A percentile compares a stretch with the other conserved stretches of the same genome.
These are phyloP conservation scores for Rhizophora apiculata DNA, from an alignment of 345 rosid species.

Conservation along the genomic window DNA sequence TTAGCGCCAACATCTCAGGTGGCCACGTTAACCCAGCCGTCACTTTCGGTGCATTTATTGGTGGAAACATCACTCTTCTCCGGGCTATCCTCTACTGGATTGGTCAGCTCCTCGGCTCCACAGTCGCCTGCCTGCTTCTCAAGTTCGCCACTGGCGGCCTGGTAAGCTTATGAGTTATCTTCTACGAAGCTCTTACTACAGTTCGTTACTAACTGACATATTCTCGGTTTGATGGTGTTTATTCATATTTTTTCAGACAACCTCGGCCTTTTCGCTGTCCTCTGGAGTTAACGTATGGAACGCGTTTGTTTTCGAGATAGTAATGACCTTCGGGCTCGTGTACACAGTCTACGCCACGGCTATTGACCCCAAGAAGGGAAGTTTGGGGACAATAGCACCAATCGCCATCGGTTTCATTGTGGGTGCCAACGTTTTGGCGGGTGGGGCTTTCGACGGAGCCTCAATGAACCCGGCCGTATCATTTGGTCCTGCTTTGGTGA, in stretches of 20 bases:
- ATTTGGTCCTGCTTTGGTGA: slow-evolving; percentile 11
- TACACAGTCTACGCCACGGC: slow-evolving; percentile 15
- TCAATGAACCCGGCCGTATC: slow-evolving; percentile 11
- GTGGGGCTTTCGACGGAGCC: slow-evolving; percentile 9
- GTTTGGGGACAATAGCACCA: background rate
- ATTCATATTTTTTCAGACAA: background rate
- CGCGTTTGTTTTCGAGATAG: slow-evolving; percentile 4
- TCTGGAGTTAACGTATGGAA: slow-evolving; percentile 1
- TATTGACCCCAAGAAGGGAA: slow-evolving; percentile 7
- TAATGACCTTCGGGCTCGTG: slow-evolving; percentile 13
- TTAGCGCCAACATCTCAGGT: slow-evolving; percentile 8
- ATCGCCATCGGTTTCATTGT: slow-evolving; percentile 7
- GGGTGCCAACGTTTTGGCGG: slow-evolving; percentile 13
- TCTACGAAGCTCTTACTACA: no score
- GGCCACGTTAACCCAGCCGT: slow-evolving; percentile 13
- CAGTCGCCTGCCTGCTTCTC: slow-evolving; percentile 6
- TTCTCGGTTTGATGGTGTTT: no score
- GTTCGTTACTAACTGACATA: no score
- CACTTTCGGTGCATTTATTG: slow-evolving; percentile 10
- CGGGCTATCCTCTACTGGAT: slow-evolving; percentile 5
- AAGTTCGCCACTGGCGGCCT: background rate
- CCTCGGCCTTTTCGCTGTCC: slow-evolving; percentile 1
- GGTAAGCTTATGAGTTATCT: background rate
- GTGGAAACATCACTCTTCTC: slow-evolving; percentile 5
- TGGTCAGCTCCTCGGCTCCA: slow-evolving; percentile 10